phyloP scores from a whole-genome alignment of 208 protist species.

The Acanthamoeba culbertsoni region DNA sequence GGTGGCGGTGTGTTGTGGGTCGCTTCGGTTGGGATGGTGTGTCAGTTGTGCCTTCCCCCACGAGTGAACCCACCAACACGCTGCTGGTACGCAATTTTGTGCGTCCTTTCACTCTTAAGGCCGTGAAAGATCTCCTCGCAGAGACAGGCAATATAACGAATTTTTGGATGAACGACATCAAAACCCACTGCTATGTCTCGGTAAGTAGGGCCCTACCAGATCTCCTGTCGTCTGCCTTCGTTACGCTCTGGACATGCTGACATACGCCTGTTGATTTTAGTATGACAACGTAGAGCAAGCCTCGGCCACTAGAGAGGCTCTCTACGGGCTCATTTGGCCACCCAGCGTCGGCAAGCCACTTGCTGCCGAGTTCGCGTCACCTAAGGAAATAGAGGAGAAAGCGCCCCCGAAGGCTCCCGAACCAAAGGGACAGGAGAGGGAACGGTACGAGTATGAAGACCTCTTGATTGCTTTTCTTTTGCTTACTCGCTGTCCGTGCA shows the following conservation, averaged over 20 bases:
- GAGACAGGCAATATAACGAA: constrained; percentile 15
- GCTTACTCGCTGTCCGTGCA: background rate
- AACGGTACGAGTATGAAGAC: background rate
- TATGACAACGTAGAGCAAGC: constrained; percentile 53
- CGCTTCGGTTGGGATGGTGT: background rate
- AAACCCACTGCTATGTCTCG: constrained; percentile 58
- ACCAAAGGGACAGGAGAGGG: background rate
- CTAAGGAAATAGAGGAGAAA: background rate
- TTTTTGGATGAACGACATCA: constrained; percentile 66
- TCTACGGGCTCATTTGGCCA: constrained; percentile 60
- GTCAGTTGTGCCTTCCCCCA: constrained; percentile 1
- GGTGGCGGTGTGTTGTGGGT: background rate
- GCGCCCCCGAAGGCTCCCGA: background rate
- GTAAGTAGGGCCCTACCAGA: background rate
- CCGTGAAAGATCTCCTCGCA: constrained; percentile 41
- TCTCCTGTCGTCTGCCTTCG: background rate
- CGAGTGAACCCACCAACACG: constrained; percentile 20
- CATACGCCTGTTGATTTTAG: background rate
- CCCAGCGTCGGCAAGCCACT: constrained; percentile 13
- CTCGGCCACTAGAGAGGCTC: background rate
- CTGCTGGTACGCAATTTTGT: constrained; percentile 64
- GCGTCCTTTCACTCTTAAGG: constrained; percentile 56
- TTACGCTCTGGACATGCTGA: too few species aligned
- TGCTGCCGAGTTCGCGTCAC: constrained; percentile 1
- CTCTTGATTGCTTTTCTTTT: background rate